Evolutionary conservation across 2,329 filamentous ascomycete species (phyloP).

Genomic region (Nemania sp.): DNA sequence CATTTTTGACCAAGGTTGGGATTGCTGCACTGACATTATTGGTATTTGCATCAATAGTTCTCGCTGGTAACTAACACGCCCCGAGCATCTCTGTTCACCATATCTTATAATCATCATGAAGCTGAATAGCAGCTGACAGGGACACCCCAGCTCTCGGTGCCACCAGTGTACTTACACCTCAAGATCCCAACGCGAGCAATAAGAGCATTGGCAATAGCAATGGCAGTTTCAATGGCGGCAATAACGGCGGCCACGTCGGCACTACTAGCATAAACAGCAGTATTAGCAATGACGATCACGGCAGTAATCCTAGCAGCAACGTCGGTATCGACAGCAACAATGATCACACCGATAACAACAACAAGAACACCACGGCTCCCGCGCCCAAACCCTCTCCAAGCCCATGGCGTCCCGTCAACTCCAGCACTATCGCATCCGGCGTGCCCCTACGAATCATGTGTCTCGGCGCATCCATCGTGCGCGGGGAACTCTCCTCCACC

Average conservation of each 20-base stretch:
- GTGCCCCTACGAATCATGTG: constrained; percentile 39
- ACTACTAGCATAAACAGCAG: not conserved
- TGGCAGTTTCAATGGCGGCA: not conserved
- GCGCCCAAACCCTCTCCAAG: no score
- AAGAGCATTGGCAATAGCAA: not conserved
- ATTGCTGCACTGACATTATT: constrained; percentile 27
- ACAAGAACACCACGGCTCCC: constrained; percentile 2
- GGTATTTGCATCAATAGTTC: constrained; percentile 26
- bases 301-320: not conserved
- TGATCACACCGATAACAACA: not conserved
- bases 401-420: constrained; percentile 34
- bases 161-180: constrained; percentile 26
- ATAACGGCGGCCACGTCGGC: not conserved
- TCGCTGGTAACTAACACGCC: constrained; percentile 29
- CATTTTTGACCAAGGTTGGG: constrained; percentile 31
- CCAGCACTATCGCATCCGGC: constrained; percentile 33
- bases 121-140: constrained; percentile 6
- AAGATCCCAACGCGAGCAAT: not conserved
- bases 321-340: not conserved
- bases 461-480: constrained; percentile 37
- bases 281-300: not conserved
- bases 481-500: constrained; percentile 34
- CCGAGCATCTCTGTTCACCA: not conserved
- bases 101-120: not conserved
- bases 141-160: constrained; percentile 29